A percentile compares a stretch with the other conserved stretches of the same genome.
These are phyloP conservation scores for Diplodia intermedia DNA, from an alignment of 2,329 filamentous ascomycete species.

Conservation along the genomic window DNA sequence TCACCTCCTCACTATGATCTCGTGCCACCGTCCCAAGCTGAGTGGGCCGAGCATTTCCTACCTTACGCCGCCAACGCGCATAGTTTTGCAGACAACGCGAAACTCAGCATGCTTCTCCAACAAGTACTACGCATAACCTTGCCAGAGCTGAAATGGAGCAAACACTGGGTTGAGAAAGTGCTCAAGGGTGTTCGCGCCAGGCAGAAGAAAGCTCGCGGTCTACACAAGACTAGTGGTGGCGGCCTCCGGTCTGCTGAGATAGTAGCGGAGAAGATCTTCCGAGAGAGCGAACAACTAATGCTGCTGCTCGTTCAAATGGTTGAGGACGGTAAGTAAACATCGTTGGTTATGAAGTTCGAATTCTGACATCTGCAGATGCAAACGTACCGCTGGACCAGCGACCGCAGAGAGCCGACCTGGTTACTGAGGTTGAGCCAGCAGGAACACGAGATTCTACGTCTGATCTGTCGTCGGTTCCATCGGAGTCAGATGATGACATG, in stretches of 20 bases:
- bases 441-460: not conserved
- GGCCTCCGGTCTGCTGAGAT: constrained; percentile 54
- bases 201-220: constrained; percentile 61
- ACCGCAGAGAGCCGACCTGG: constrained; percentile 1
- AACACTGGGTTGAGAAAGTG: constrained; percentile 37
- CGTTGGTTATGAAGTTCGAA: not conserved
- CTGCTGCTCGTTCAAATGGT: constrained; percentile 45
- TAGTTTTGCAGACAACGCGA: constrained; percentile 44
- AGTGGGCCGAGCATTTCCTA: constrained; percentile 43
- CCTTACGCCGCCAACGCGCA: constrained; percentile 40
- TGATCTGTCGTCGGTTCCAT: constrained; percentile 6
- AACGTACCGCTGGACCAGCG: not conserved
- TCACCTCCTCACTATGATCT: constrained; percentile 41
- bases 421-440: too few relatives aligned
- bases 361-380: not conserved
- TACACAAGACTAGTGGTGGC: constrained; percentile 54
- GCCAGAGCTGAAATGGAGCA: constrained; percentile 37
- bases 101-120: constrained; percentile 45
- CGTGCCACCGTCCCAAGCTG: constrained; percentile 38
- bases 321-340: constrained; percentile 36
- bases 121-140: constrained; percentile 31
- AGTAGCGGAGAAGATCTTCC: constrained; percentile 45
- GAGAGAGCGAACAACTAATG: constrained; percentile 46
- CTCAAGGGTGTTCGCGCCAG: constrained; percentile 49
- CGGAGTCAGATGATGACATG: not conserved